Evolutionary conservation across 257 asterid species (phyloP), one percentile per base, ranked within the genome.

Genomic region (Gentiana macrophylla): DNA sequence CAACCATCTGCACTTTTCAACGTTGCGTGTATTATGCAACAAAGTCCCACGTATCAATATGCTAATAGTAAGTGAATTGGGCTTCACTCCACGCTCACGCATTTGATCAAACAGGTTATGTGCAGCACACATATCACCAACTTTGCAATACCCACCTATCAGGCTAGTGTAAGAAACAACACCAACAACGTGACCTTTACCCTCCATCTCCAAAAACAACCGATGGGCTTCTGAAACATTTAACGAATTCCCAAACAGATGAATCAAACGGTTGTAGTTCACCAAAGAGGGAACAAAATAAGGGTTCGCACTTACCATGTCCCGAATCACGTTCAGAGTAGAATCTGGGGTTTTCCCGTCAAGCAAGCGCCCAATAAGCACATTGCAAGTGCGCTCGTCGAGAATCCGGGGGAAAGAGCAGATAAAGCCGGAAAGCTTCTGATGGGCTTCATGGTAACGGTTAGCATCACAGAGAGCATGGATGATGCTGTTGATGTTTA

Each of bases 351-450:
- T 71, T 37, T 67, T 66, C 1, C 84, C 82, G 48, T 80, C 64
- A 8, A 91, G 82, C 67, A 91, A 72, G 32, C 92, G 78, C 3
- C 96, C 96, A 45, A 91, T 74, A 24, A 91, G 77, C 6, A 91
- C 86, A 45, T 84, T 86, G 55, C 96, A 91, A 4, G 91, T 84
- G 62, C 94, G 86, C 68, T 91, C 95, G 56, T 87, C 95, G 11
- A 86, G 89, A 50, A 79, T 63, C 57, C 72, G 13, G 32, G 64
- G 60, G 32, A 57, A 67, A 44, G 77, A 66, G 49, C 67, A 50
- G 48, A 82, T 24, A 58, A 72, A 78, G 5, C 56, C 68, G 49
- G 62, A 71, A 15, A 91, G 65, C 2, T 66, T 82, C 5, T 53
- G 59, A 64, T 87, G 96, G 59, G 96, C 98, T 75, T 91, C 84